phyloP scores from a whole-genome alignment of 2,329 filamentous ascomycete genomes.

The Domatiomyces catenatus region DNA sequence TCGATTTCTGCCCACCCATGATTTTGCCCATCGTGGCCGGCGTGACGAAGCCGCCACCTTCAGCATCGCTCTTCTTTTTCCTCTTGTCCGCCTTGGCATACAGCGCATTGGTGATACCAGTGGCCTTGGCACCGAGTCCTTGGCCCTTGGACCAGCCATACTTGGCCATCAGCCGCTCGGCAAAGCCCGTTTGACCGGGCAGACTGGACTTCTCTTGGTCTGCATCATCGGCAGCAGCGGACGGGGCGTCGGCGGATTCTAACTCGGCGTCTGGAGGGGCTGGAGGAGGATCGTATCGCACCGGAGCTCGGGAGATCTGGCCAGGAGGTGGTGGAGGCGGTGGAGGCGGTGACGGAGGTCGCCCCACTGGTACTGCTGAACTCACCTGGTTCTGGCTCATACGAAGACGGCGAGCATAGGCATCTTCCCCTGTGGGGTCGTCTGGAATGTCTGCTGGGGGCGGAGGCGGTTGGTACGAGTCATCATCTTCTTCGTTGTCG shows the following conservation, averaged over 20 bases:
- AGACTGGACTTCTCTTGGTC: conserved; percentile 42
- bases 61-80: conserved; percentile 61
- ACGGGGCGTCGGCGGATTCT: conserved; percentile 3
- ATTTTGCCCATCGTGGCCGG: conserved; percentile 62
- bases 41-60: conserved; percentile 62
- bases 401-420: conserved; percentile 47
- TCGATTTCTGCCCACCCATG: conserved; percentile 45
- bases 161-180: conserved; percentile 75
- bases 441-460: conserved; percentile 36
- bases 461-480: conserved; percentile 16
- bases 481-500: not conserved
- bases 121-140: conserved; percentile 66
- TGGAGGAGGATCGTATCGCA: conserved; percentile 50
- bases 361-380: conserved; percentile 21
- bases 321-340: conserved; percentile 25
- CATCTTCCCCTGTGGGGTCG: conserved; percentile 53
- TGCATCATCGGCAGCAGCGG: conserved; percentile 15
- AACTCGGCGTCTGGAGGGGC: conserved; percentile 30
- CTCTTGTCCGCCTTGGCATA: conserved; percentile 74
- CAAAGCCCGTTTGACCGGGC: conserved; percentile 72
- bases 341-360: conserved; percentile 21
- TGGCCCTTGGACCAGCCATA: conserved; percentile 85
- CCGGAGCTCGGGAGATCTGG: conserved; percentile 58
- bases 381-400: conserved; percentile 32
- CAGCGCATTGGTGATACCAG: conserved; percentile 73